Conservation (phyloP, 139 green algal genomes). For the Spirogloea muscicola region DNA sequence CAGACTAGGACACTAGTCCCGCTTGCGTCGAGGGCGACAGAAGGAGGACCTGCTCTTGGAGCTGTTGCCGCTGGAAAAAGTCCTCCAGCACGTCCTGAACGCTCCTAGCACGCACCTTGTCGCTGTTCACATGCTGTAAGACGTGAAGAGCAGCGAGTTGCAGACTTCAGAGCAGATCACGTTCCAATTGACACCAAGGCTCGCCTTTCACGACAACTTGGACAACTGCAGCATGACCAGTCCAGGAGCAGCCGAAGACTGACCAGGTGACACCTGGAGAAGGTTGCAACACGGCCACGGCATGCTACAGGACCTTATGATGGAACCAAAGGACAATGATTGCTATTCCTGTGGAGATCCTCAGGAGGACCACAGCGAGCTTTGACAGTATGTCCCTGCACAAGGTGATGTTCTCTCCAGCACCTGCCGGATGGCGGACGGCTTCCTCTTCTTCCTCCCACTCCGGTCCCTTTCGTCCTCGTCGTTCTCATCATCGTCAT, state of each 20-base stretch:
- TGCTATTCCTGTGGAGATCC: not conserved
- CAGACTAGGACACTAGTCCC: no score
- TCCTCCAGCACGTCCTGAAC: constrained; percentile 39
- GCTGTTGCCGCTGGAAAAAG: constrained; percentile 32
- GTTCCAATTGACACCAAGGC: not conserved
- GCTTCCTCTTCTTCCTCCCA: constrained; percentile 5
- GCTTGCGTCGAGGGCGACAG: no score
- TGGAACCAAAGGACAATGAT: no score
- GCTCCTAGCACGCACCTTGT: constrained; percentile 12
- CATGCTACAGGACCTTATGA: not conserved
- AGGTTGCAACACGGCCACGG: not conserved
- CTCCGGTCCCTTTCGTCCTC: constrained; percentile 8
- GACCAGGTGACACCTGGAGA: no score
- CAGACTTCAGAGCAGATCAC: not conserved
- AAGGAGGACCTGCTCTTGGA: constrained; percentile 32
- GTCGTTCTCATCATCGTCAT: constrained; percentile 32
- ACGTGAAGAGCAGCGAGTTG: no score
- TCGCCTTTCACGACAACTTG: not conserved
- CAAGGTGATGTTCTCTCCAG: not conserved
- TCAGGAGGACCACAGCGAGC: not conserved
- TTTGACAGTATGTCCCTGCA: not conserved
- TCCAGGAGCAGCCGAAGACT: not conserved
- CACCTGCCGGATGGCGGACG: not conserved
- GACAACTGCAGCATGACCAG: not conserved
- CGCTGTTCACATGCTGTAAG: not conserved